These are phyloP conservation scores for Suillus clintonianus DNA, from an alignment of 768 basidiomycete species.

Conservation along the genomic window DNA sequence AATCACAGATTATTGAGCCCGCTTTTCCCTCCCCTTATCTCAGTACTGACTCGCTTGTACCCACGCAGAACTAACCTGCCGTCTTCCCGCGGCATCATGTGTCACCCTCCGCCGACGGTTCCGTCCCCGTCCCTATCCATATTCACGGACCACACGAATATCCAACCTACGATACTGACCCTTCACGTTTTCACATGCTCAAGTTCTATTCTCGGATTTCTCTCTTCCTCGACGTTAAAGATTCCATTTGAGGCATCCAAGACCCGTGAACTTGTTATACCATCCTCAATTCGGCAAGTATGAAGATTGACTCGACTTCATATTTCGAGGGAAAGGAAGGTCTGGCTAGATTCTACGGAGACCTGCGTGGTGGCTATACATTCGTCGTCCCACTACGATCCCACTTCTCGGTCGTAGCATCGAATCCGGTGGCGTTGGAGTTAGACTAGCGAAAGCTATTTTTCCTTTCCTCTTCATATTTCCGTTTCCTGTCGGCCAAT, in stretches of 20 bases:
- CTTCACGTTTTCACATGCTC: constrained; percentile 9
- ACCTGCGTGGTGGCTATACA: constrained; percentile 8
- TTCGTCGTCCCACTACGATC: not conserved
- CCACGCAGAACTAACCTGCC: constrained; percentile 27
- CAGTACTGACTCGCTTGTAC: constrained; percentile 33
- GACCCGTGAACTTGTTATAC: constrained; percentile 16
- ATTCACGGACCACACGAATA: too few species aligned
- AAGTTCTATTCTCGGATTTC: not conserved
- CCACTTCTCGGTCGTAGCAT: not conserved
- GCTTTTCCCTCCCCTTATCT: constrained; percentile 32
- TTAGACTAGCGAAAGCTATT: not conserved
- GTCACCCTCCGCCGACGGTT: constrained; percentile 33
- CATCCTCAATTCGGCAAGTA: not conserved
- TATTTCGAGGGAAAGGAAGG: constrained; percentile 8
- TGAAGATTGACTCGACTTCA: constrained; percentile 3
- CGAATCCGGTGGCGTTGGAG: not conserved
- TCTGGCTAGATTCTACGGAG: constrained; percentile 1
- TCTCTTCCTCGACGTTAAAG: constrained; percentile 22
- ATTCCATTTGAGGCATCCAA: constrained; percentile 24
- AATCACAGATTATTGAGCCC: constrained; percentile 35
- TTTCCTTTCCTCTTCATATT: not conserved
- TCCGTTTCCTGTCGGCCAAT: not conserved
- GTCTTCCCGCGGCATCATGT: constrained; percentile 33
- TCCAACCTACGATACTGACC: too few species aligned
- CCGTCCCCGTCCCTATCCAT: too few species aligned